phyloP scores from a whole-genome alignment of 148 eudicot genomes.

The Rhododendron griersonianum region DNA sequence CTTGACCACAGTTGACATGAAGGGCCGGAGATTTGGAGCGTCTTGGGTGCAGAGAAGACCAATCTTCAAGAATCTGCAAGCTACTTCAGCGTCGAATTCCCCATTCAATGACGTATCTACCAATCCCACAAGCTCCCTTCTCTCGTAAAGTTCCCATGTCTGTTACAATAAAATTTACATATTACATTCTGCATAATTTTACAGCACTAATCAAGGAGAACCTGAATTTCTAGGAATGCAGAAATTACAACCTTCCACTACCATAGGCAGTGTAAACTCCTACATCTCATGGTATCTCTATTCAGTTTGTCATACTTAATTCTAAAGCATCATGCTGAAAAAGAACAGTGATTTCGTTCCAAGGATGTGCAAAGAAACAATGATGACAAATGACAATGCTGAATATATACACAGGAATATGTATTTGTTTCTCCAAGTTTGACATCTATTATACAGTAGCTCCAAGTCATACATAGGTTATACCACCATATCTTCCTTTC shows the following conservation, averaged over 20 bases:
- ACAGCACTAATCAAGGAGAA: neutral
- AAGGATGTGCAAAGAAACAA: neutral
- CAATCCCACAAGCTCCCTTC: conserved; percentile 24
- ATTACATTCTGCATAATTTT: neutral
- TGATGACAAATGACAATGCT: too few relatives aligned
- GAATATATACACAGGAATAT: neutral
- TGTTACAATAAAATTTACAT: conserved; percentile 14
- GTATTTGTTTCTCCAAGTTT: neutral
- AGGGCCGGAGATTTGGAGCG: conserved; percentile 50
- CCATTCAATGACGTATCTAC: conserved; percentile 44
- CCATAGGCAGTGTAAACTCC: neutral
- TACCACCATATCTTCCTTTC: neutral
- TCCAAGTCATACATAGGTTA: neutral
- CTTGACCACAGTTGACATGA: conserved; percentile 52
- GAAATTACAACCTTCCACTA: neutral
- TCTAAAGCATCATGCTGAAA: neutral
- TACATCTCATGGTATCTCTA: neutral
- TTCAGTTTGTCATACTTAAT: neutral
- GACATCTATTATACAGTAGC: neutral
- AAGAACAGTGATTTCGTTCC: neutral
- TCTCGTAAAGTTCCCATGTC: conserved; percentile 61
- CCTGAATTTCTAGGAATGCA: neutral
- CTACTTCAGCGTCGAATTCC: conserved; percentile 46
- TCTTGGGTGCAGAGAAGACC: conserved; percentile 78
- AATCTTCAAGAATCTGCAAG: conserved; percentile 47